phyloP scores from a whole-genome alignment of 2,329 filamentous ascomycete species.

The Macroventuria anomochaeta region DNA sequence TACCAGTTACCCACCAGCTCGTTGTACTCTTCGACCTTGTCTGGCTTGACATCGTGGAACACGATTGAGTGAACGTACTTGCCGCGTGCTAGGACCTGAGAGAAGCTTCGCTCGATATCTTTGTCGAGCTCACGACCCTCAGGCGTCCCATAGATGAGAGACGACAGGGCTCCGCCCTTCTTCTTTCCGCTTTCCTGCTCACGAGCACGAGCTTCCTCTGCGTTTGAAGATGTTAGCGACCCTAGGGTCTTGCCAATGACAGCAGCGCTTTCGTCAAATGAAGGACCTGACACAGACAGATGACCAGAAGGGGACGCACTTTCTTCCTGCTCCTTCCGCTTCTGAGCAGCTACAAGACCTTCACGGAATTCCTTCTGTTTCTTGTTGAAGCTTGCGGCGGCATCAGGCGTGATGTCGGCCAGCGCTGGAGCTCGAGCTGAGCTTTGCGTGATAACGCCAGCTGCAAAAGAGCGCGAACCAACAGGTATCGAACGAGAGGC shows the following conservation, averaged over 20 bases:
- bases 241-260: constrained; percentile 55
- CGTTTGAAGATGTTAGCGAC: constrained; percentile 60
- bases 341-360: constrained; percentile 76
- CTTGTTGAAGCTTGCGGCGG: constrained; percentile 76
- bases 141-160: constrained; percentile 94
- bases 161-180: constrained; percentile 73
- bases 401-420: constrained; percentile 79
- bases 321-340: constrained; percentile 79
- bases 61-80: constrained; percentile 99
- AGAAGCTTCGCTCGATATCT: constrained; percentile 95
- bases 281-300: constrained; percentile 53
- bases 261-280: constrained; percentile 20
- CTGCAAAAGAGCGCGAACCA: constrained; percentile 39
- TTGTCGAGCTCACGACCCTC: constrained; percentile 93
- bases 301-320: constrained; percentile 67
- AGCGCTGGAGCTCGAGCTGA: constrained; percentile 67
- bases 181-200: constrained; percentile 68
- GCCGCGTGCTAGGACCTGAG: constrained; percentile 89
- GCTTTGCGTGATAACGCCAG: constrained; percentile 32
- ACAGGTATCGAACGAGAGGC: constrained; percentile 21
- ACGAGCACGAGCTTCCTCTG: constrained; percentile 63
- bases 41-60: constrained; percentile 92
- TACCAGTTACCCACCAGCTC: constrained; percentile 91
- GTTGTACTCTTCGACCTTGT: constrained; percentile 94
- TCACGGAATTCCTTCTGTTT: constrained; percentile 89